phyloP scores from a whole-genome alignment of 2,329 filamentous ascomycete genomes.

The Iodosphaeria phyllophila region DNA sequence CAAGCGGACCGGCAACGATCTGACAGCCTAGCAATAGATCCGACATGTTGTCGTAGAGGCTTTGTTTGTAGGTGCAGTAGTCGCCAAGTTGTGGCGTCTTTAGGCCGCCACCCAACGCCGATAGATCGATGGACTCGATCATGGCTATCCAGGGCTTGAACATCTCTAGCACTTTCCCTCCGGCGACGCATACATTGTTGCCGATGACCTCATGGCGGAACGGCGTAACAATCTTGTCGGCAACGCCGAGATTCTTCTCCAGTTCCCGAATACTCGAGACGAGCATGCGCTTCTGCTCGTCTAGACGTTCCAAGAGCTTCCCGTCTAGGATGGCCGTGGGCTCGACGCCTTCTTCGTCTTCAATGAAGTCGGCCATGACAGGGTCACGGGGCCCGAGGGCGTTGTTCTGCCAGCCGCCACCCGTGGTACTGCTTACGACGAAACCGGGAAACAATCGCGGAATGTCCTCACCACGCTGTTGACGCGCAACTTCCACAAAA shows the following conservation, averaged over 20 bases:
- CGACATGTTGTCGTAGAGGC: constrained; percentile 79
- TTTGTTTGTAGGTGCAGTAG: constrained; percentile 81
- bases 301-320: constrained; percentile 62
- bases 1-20: constrained; percentile 74
- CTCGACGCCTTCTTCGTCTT: constrained; percentile 63
- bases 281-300: constrained; percentile 70
- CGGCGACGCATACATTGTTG: constrained; percentile 64
- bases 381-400: constrained; percentile 45
- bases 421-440: constrained; percentile 64
- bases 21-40: constrained; percentile 81
- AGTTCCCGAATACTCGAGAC: constrained; percentile 73
- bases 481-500: constrained; percentile 86
- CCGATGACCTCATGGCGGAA: constrained; percentile 63
- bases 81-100: constrained; percentile 75
- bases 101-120: constrained; percentile 56
- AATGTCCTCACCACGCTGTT: constrained; percentile 85
- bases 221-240: constrained; percentile 67
- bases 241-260: constrained; percentile 61
- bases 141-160: constrained; percentile 81
- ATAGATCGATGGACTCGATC: constrained; percentile 82
- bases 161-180: constrained; percentile 64
- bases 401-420: constrained; percentile 77
- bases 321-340: constrained; percentile 58
- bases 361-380: constrained; percentile 66
- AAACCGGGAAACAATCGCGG: constrained; percentile 88